Evolutionary conservation across 495 filamentous ascomycete genomes (phyloP), one percentile per base, ranked within the genome.

Genomic region (Xylaria telfairii): DNA sequence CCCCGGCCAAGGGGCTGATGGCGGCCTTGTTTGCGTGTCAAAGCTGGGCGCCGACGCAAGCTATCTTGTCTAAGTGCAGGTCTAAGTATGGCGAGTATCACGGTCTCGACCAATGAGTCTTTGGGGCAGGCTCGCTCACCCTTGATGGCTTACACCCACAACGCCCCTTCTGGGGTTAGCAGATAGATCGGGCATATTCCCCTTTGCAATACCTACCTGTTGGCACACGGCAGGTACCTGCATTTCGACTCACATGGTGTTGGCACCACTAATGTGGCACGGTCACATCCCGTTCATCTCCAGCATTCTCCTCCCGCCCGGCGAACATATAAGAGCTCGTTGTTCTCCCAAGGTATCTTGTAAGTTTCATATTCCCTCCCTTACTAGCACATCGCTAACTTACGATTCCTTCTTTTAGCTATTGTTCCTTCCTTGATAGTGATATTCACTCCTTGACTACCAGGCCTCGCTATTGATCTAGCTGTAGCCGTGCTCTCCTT

Each of bases 391-490:
- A 72, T 42, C 39, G 28, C 68, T 73, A 72, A 71, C 75, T 69
- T 71, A 72, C 32, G 30, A 53, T 65, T 74, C 72, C 67, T 30
- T 49, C 72, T 65, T 70, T 75, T 24, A 71, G 75, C 76, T 74
- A 71, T 28, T 63, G 67, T 71, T 76, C 75, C 54, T 74, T 77
- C 68, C 41, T 75, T 49, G 54, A 62, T 56, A 44, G 76, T 73
- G 71, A 72, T 60, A 61, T 71, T 75, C 74, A 76, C 60, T 76
- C 74, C 57, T 76, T 78, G 65, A 68, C 71, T 69, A 72, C 62
- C 26, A 72, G 72, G 72, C 41, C 71, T 60, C 8, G 67, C 67
- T 73, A 73, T 69, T 71, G 64, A 68, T 54, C 54, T 75, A 76
- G 74, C 71, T 71, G 68, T 65, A 68, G 57, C 47, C 70, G 44